A percentile compares a stretch with the other conserved stretches of the same genome.
phyloP scores from a whole-genome alignment of 805 yeast species.

The Saccharomyces kudriavzevii region DNA sequence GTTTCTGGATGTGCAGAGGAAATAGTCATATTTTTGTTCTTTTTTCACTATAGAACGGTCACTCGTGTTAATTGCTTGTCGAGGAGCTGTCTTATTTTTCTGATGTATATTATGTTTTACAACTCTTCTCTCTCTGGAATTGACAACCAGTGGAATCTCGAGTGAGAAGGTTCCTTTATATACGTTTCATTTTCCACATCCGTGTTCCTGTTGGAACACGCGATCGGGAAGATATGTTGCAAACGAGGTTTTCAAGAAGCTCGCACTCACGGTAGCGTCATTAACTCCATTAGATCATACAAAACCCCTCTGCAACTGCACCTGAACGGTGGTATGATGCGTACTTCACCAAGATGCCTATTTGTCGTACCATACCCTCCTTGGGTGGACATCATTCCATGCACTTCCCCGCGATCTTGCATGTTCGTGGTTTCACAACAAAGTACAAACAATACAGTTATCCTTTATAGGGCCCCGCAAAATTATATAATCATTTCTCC shows the following conservation, averaged over 20 bases:
- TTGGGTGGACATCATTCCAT: neutral
- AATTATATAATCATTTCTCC: neutral
- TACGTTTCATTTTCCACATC: too few species aligned
- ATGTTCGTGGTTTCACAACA: neutral
- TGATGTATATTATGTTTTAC: too few species aligned
- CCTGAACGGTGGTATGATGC: neutral
- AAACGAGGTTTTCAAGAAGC: neutral
- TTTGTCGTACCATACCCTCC: neutral
- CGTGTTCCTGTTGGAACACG: too few species aligned
- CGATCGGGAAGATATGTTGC: too few species aligned
- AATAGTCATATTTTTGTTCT: neutral
- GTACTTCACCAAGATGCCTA: neutral
- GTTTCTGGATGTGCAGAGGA: conserved; percentile 8
- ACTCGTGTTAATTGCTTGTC: neutral
- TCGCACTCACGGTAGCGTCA: neutral
- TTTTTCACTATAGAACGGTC: neutral
- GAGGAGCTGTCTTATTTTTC: too few species aligned
- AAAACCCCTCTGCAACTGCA: too few species aligned
- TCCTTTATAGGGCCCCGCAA: neutral
- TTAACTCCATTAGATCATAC: neutral
- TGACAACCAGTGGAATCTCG: too few species aligned
- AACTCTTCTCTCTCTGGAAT: too few species aligned
- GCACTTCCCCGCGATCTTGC: neutral
- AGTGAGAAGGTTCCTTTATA: too few species aligned
- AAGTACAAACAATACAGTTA: neutral